Conservation (phyloP, 495 filamentous ascomycete genomes). For the Daldinia bambusicola region DNA sequence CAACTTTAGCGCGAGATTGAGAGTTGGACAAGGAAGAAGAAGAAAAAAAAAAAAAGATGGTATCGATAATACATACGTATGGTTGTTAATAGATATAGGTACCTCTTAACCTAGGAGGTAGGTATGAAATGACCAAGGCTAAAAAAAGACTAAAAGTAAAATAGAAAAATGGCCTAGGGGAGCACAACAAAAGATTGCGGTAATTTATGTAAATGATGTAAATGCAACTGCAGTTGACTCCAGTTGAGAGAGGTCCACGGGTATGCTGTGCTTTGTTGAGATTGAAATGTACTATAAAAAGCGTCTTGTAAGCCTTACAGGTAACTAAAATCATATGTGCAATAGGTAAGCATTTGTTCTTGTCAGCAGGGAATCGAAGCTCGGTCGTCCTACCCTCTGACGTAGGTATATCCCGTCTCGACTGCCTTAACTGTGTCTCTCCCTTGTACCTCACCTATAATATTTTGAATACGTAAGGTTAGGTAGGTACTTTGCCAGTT, state of each 20-base stretch:
- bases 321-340: neutral
- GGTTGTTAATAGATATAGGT: too few relatives aligned
- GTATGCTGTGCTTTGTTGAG: conserved; percentile 34
- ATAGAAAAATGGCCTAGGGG: conserved; percentile 3
- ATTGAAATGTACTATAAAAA: conserved; percentile 19
- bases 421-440: conserved; percentile 4
- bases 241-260: conserved; percentile 15
- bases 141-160: neutral
- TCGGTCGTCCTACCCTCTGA: conserved; percentile 37
- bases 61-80: neutral
- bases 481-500: neutral
- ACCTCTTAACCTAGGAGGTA: neutral
- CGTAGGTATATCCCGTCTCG: conserved; percentile 23
- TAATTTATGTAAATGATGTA: conserved; percentile 31
- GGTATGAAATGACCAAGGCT: conserved; percentile 4
- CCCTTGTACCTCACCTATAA: conserved; percentile 1
- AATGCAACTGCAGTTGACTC: conserved; percentile 19
- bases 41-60: neutral
- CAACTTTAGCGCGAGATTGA: conserved; percentile 23
- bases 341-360: conserved; percentile 4
- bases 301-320: neutral
- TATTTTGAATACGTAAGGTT: neutral
- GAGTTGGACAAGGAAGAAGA: neutral
- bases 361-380: conserved; percentile 41
- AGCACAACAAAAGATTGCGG: conserved; percentile 27